Evolutionary conservation across 2,329 filamentous ascomycete species (phyloP), one percentile per base, ranked within the genome.

Genomic region (Apiospora marii): DNA sequence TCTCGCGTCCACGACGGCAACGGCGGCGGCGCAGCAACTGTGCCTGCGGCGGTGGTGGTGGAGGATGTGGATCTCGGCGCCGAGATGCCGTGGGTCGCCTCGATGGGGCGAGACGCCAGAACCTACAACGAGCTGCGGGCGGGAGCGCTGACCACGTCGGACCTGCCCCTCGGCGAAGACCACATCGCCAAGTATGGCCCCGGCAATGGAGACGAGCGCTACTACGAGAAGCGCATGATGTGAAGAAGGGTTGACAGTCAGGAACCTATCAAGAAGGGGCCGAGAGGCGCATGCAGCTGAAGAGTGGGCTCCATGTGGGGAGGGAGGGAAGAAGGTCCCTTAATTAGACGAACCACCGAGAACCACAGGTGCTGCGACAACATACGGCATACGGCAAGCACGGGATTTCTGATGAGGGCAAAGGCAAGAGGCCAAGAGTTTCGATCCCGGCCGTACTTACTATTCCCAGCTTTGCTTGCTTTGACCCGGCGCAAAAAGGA

Each of bases 181-280:
- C 58, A 64, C 5, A n/a, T 64, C 58, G 58, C 58, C 22, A n/a
- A 24, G 58, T 41, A 64, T 22, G 58, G 58, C 3, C 58, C 58
- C 1, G 58, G 58, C 58, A 41, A 41, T 12, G 58, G 19, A 12
- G 3, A 7, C 8, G 34, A 13, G 34, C 34, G 58, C 19, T 64
- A 13, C 4, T 64, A n/a, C 12, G 58, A 64, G 34, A n/a, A 3
- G 2, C 58, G 58, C 0, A 37, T 41, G 1, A 5, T 12, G n/a
- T 24, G n/a, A 51, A 14, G 10, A 14, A 8, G 58, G 10, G 49
- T 10, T 27, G 27, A 30, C 19, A 34, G 27, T 16, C 5, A 58
- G 27, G n/a, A n/a, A 27, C n/a, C 46, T 48, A 48, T 48, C 46
- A 22, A 48, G 37, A 37, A 37, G 37, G 37, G 37, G 37, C 37